phyloP scores from a whole-genome alignment of 2,329 filamentous ascomycete genomes.

The Venturia nashicola region DNA sequence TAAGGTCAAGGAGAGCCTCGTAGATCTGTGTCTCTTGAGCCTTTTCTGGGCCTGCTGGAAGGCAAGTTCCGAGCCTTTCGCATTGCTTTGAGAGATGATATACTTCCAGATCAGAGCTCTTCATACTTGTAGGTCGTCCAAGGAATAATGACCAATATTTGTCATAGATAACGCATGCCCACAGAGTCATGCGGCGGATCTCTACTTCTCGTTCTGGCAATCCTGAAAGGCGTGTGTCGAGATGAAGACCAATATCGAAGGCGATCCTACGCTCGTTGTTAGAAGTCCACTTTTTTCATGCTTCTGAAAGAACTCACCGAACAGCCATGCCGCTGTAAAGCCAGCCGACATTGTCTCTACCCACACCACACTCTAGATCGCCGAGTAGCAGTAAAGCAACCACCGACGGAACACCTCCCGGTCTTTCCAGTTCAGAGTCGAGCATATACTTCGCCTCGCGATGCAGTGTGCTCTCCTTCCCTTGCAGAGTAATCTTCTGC shows the following conservation, averaged over 20 bases:
- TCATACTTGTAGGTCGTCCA: slow-evolving; percentile 41
- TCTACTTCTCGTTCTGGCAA: slow-evolving; percentile 35
- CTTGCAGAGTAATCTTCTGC: slow-evolving; percentile 32
- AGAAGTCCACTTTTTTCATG: slow-evolving; percentile 20
- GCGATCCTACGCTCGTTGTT: slow-evolving; percentile 26
- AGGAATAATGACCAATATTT: slow-evolving; percentile 45
- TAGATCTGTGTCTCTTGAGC: slow-evolving; percentile 32
- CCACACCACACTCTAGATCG: slow-evolving; percentile 42
- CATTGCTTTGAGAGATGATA: slow-evolving; percentile 36
- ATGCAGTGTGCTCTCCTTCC: slow-evolving; percentile 40
- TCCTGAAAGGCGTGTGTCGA: slow-evolving; percentile 30
- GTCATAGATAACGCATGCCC: slow-evolving; percentile 41
- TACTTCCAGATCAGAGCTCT: slow-evolving; percentile 38
- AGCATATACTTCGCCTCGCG: slow-evolving; percentile 43
- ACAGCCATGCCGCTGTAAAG: slow-evolving; percentile 37
- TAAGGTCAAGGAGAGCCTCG: slow-evolving; percentile 41
- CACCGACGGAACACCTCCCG: slow-evolving; percentile 40
- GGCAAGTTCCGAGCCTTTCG: slow-evolving; percentile 29
- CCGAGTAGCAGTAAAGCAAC: slow-evolving; percentile 40
- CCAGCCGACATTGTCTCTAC: slow-evolving; percentile 42
- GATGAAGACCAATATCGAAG: slow-evolving; percentile 38
- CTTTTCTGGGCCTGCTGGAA: slow-evolving; percentile 21
- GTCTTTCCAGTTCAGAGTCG: slow-evolving; percentile 39
- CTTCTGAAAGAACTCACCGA: slow-evolving; percentile 14
- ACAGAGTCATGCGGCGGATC: slow-evolving; percentile 39